Conservation (phyloP, 768 basidiomycete genomes). For the Saitozyma sp. region DNA sequence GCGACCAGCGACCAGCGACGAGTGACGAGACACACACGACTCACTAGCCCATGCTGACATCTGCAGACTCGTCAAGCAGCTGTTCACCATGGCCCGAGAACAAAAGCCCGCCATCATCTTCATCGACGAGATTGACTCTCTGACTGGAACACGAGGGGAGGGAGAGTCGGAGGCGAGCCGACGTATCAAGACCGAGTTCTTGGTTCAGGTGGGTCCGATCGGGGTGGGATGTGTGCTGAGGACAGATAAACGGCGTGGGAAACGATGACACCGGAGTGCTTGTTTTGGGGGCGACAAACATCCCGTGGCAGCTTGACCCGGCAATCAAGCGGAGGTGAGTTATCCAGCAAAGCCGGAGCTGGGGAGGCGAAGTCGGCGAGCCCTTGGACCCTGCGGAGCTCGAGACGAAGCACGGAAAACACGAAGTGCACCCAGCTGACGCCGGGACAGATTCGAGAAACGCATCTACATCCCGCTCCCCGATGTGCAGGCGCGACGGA, state of each 20-base stretch:
- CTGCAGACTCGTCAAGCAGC: constrained; percentile 82
- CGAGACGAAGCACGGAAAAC: neutral
- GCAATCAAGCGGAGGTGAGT: constrained; percentile 90
- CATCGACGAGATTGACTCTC: constrained; percentile 96
- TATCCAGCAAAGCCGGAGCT: neutral
- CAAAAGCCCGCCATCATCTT: constrained; percentile 98
- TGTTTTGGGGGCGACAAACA: constrained; percentile 95
- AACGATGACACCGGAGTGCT: constrained; percentile 96
- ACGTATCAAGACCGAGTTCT: constrained; percentile 90
- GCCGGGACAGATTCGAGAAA: constrained; percentile 75
- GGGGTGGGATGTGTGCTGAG: constrained; percentile 6
- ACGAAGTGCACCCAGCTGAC: neutral
- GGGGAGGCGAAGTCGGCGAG: too few relatives aligned
- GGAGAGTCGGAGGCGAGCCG: constrained; percentile 97
- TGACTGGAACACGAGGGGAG: constrained; percentile 91
- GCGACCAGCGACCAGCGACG: neutral
- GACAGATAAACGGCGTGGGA: constrained; percentile 97
- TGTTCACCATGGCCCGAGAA: constrained; percentile 94
- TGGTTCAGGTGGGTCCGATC: constrained; percentile 30
- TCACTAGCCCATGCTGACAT: constrained; percentile 3
- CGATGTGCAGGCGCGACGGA: constrained; percentile 81
- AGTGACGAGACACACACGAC: neutral
- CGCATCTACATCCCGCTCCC: constrained; percentile 98
- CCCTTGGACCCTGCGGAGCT: too few relatives aligned
- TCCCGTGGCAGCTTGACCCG: constrained; percentile 96